Evolutionary conservation across 495 filamentous ascomycete genomes (phyloP).

Genomic region (Xylaria palmicola): DNA sequence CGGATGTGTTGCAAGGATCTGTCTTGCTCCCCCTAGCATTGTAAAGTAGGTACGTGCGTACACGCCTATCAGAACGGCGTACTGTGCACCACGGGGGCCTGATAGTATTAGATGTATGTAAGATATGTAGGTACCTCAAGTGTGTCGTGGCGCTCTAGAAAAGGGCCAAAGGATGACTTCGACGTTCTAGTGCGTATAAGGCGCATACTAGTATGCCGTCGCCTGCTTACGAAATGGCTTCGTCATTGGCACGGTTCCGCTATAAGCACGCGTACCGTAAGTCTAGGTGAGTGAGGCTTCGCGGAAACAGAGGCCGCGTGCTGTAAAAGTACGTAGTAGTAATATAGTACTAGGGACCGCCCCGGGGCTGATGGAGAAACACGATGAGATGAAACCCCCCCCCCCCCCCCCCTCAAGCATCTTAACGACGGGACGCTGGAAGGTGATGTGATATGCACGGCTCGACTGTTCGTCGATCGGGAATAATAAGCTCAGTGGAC

Average conservation of each 20-base stretch:
- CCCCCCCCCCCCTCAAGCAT: neutral
- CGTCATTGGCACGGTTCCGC: neutral
- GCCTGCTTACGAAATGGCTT: neutral
- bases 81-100: no score
- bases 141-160: constrained; percentile 7
- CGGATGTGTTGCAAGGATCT: constrained; percentile 16
- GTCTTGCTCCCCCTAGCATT: neutral
- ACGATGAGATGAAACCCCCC: constrained; percentile 10
- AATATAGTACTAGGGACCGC: no score
- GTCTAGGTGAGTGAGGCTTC: no score
- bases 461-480: constrained; percentile 8
- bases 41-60: neutral
- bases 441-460: constrained; percentile 1
- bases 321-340: no score
- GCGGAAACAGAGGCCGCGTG: no score
- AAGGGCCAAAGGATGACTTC: neutral
- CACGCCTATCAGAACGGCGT: neutral
- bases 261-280: neutral
- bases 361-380: constrained; percentile 8
- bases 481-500: constrained; percentile 10
- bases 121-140: neutral
- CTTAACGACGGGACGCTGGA: neutral
- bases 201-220: neutral
- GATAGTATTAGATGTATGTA: no score
- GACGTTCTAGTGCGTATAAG: constrained; percentile 9